Evolutionary conservation across 2,329 filamentous ascomycete genomes (phyloP), one percentile per base, ranked within the genome.

Genomic region (Endocalyx cinctus): DNA sequence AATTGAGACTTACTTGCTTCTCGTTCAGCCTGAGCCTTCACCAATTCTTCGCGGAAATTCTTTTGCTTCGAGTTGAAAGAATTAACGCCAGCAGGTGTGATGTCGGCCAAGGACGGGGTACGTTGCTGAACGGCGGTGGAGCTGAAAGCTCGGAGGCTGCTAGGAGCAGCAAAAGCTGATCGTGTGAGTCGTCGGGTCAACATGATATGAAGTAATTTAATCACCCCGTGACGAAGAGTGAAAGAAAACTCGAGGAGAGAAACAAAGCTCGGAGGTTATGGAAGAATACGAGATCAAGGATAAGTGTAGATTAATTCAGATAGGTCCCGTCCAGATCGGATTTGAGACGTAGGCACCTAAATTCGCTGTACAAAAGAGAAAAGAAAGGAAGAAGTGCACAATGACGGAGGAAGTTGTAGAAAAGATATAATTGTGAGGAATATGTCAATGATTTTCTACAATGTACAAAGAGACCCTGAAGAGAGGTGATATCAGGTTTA

Each of bases 11-110:
- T 69, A 95, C 88, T 89, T 74, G 88, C 84, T 81, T 86, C 82
- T 70, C 83, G 78, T 66, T 85, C 84, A 69, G 82, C 84, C 64
- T 85, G 80, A 58, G 79, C 80, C 63, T 82, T 76, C 51, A 80
- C 75, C 52, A 94, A 69, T 59, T 84, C 78, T 63, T 89, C 81
- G 58, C 92, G 84, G 67, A 96, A 97, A 54, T 81, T 74, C 63
- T 82, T 83, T 68, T 95, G 89, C 63, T 84, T 87, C 53, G 73
- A 67, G 58, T 85, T 87, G 73, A 97, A 98, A 36, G 74, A 70
- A 33, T 80, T 71, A 45, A 85, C 81, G 42, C 78, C 77, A 43
- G 84, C 70, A 30, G 82, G 77, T 28, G 83, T 69, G 52, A 98
- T 79, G 63, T 98, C 89, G 58, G 85, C 83, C 47, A 98, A 77